Percentiles rank a stretch among this genome's conserved stretches.
These are phyloP conservation scores for Orbilia brochopaga DNA, from an alignment of 2,329 filamentous ascomycete species.

Conservation along the genomic window DNA sequence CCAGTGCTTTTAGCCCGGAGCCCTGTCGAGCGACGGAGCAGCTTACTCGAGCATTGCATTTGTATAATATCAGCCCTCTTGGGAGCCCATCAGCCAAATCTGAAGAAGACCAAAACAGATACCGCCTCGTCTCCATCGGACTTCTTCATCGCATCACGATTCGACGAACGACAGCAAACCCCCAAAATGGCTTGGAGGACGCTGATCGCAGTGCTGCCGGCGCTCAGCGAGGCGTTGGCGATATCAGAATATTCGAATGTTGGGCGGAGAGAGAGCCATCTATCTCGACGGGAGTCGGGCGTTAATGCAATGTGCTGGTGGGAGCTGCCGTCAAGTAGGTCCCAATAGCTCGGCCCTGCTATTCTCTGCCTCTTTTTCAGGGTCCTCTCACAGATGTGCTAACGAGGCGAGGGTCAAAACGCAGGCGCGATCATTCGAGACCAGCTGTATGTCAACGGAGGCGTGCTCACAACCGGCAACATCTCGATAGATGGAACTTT, in stretches of 20 bases:
- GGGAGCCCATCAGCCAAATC: conserved; percentile 38
- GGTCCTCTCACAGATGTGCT: conserved; percentile 16
- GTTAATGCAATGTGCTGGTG: conserved; percentile 46
- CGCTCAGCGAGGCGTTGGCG: conserved; percentile 24
- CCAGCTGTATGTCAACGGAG: conserved; percentile 43
- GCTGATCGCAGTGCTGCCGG: conserved; percentile 40
- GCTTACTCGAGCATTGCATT: too few species aligned
- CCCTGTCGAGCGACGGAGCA: conserved; percentile 18
- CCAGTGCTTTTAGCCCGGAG: conserved; percentile 13
- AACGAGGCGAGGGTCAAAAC: conserved; percentile 5
- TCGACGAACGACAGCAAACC: conserved; percentile 11
- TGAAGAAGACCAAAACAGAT: conserved; percentile 14
- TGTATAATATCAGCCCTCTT: conserved; percentile 49
- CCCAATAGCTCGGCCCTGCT: conserved; percentile 21
- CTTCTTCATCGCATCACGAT: conserved; percentile 25
- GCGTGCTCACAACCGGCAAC: conserved; percentile 37
- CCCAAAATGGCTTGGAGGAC: conserved; percentile 34
- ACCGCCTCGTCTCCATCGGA: conserved; percentile 10
- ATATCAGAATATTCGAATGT: conserved; percentile 10
- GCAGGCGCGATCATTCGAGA: conserved; percentile 47
- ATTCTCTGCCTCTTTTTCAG: conserved; percentile 27
- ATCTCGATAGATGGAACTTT: conserved; percentile 22
- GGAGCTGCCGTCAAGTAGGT: conserved; percentile 45
- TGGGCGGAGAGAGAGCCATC: conserved; percentile 15
- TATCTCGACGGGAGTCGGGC: conserved; percentile 31